Conservation (phyloP, 352 stramenopile genomes). For the Globisporangium cederbergense region DNA sequence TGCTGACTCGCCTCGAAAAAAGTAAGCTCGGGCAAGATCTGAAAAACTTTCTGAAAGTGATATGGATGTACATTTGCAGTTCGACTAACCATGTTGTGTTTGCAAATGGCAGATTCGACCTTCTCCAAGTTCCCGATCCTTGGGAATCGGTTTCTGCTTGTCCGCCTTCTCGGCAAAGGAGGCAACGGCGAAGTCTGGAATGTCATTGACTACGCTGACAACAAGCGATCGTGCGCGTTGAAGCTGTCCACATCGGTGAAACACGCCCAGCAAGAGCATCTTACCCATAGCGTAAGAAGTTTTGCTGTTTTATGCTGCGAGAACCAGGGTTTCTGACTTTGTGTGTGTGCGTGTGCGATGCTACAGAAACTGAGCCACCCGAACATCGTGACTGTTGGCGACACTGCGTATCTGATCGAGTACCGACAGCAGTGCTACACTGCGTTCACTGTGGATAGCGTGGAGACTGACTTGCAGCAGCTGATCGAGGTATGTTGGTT, state of each 20-base stretch:
- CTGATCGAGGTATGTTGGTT: conserved; percentile 51
- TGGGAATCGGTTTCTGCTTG: conserved; percentile 62
- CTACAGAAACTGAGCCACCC: conserved; percentile 60
- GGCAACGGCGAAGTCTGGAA: conserved; percentile 83
- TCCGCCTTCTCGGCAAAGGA: conserved; percentile 63
- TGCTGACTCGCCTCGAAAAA: conserved; percentile 71
- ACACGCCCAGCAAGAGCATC: conserved; percentile 64
- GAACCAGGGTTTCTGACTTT: neutral
- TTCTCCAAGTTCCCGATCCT: conserved; percentile 76
- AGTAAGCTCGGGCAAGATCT: conserved; percentile 21
- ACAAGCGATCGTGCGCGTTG: conserved; percentile 54
- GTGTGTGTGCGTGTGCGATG: neutral
- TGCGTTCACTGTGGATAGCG: conserved; percentile 70
- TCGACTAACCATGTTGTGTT: neutral
- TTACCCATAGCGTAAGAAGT: conserved; percentile 60
- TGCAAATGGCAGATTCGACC: conserved; percentile 36
- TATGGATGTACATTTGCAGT: neutral
- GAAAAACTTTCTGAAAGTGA: neutral
- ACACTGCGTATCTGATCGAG: conserved; percentile 54
- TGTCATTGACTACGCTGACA: conserved; percentile 69
- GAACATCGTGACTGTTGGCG: conserved; percentile 65
- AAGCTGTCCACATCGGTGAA: conserved; percentile 74
- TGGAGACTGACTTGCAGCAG: conserved; percentile 70
- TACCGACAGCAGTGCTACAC: conserved; percentile 73
- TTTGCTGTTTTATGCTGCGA: neutral